Conservation (phyloP, 495 filamentous ascomycete species). For the Penicillium cataractarum region DNA sequence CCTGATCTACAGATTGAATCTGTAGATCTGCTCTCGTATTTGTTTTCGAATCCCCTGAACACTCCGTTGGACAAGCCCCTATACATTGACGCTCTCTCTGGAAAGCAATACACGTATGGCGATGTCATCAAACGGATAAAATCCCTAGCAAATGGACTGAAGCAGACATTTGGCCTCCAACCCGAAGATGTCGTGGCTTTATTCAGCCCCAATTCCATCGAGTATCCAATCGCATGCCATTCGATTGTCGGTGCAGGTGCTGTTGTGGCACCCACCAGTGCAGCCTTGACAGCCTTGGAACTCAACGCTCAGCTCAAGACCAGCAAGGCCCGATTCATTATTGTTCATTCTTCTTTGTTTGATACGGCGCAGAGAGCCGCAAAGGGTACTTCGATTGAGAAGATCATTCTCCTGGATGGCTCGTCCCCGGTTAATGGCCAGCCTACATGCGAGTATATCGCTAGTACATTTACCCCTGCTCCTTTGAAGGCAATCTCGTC, state of each 20-base stretch:
- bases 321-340: slow-evolving; percentile 68
- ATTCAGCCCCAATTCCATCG: slow-evolving; percentile 69
- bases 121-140: slow-evolving; percentile 62
- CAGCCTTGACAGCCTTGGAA: slow-evolving; percentile 76
- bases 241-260: slow-evolving; percentile 77
- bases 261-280: slow-evolving; percentile 76
- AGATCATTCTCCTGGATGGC: slow-evolving; percentile 23
- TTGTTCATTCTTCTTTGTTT: slow-evolving; percentile 67
- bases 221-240: slow-evolving; percentile 66
- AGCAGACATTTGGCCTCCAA: slow-evolving; percentile 66
- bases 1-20: slow-evolving; percentile 32
- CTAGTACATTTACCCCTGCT: slow-evolving; percentile 17
- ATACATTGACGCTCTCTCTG: slow-evolving; percentile 63
- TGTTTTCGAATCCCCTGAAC: slow-evolving; percentile 58
- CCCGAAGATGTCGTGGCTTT: slow-evolving; percentile 71
- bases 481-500: slow-evolving; percentile 13
- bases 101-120: slow-evolving; percentile 67
- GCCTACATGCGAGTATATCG: slow-evolving; percentile 26
- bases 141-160: slow-evolving; percentile 75
- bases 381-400: slow-evolving; percentile 30
- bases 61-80: slow-evolving; percentile 18
- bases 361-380: slow-evolving; percentile 64
- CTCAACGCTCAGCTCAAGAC: slow-evolving; percentile 84
- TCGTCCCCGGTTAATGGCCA: slow-evolving; percentile 16
- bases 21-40: slow-evolving; percentile 65